Percentiles rank a stretch among this genome's conserved stretches.
These are phyloP conservation scores for Ampelomyces quisqualis DNA, from an alignment of 2,329 filamentous ascomycete genomes.

Conservation along the genomic window DNA sequence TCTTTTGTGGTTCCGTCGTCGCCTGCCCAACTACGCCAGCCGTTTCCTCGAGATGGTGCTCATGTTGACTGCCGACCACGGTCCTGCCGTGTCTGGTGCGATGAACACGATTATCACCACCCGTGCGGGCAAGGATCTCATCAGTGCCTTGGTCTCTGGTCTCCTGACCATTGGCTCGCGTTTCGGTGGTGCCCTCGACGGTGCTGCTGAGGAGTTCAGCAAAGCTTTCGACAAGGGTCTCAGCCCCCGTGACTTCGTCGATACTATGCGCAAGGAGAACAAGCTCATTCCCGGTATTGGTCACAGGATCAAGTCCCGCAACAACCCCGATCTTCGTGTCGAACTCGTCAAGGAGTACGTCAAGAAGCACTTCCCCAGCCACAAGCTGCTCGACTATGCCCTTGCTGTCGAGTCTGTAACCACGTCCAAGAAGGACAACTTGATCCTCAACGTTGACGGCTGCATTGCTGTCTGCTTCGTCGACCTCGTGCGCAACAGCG, in stretches of 20 bases:
- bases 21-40: constrained; percentile 91
- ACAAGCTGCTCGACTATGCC: constrained; percentile 98
- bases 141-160: constrained; percentile 92
- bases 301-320: constrained; percentile 98
- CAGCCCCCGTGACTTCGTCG: constrained; percentile 97
- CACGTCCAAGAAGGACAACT: constrained; percentile 99
- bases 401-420: constrained; percentile 97
- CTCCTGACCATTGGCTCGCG: constrained; percentile 96
- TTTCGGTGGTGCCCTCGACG: constrained; percentile 97
- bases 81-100: constrained; percentile 96
- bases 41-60: constrained; percentile 99
- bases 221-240: constrained; percentile 98
- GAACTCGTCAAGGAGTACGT: constrained; percentile 99
- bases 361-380: constrained; percentile 92
- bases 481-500: constrained; percentile 94
- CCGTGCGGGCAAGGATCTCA: constrained; percentile 97
- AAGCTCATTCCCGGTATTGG: constrained; percentile 99
- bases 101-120: constrained; percentile 99
- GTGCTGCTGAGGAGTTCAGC: constrained; percentile 97
- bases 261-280: constrained; percentile 99
- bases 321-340: constrained; percentile 99
- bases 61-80: constrained; percentile 99
- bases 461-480: constrained; percentile 99
- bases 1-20: constrained; percentile 97
- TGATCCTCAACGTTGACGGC: constrained; percentile 98